These are phyloP conservation scores for Candida koratica DNA, from an alignment of 805 yeast genomes.

Conservation along the genomic window DNA sequence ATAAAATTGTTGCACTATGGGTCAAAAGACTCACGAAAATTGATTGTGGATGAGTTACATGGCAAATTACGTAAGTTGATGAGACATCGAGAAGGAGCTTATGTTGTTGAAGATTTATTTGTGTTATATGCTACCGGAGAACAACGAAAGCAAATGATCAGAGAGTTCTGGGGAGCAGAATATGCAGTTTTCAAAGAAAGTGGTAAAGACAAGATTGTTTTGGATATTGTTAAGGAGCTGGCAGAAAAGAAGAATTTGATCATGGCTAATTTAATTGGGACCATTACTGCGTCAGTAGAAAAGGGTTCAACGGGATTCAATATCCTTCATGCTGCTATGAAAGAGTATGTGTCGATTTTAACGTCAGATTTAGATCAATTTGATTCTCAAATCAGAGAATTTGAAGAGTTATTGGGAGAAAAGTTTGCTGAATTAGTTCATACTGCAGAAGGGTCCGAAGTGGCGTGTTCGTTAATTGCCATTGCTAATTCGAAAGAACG, in stretches of 20 bases:
- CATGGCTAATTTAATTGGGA: slow-evolving; percentile 70
- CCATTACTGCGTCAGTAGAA: slow-evolving; percentile 85
- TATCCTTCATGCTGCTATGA: slow-evolving; percentile 93
- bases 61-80: slow-evolving; percentile 87
- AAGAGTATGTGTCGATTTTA: slow-evolving; percentile 73
- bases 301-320: slow-evolving; percentile 97
- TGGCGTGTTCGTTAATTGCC: slow-evolving; percentile 77
- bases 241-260: slow-evolving; percentile 77
- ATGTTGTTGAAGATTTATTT: slow-evolving; percentile 90
- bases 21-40: slow-evolving; percentile 69
- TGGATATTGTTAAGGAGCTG: slow-evolving; percentile 61
- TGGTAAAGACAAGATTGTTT: slow-evolving; percentile 58
- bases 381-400: slow-evolving; percentile 66
- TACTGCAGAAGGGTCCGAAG: slow-evolving; percentile 91
- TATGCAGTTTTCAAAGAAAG: slow-evolving; percentile 84
- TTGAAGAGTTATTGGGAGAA: slow-evolving; percentile 77
- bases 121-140: slow-evolving; percentile 79
- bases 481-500: slow-evolving; percentile 90
- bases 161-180: slow-evolving; percentile 96
- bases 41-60: slow-evolving; percentile 78
- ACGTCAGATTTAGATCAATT: slow-evolving; percentile 43
- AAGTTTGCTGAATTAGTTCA: slow-evolving; percentile 94
- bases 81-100: slow-evolving; percentile 98
- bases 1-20: slow-evolving; percentile 92
- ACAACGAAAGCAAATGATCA: slow-evolving; percentile 85